phyloP scores from a whole-genome alignment of 1,284 basidiomycete genomes.

The Leccinum angustisporum region DNA sequence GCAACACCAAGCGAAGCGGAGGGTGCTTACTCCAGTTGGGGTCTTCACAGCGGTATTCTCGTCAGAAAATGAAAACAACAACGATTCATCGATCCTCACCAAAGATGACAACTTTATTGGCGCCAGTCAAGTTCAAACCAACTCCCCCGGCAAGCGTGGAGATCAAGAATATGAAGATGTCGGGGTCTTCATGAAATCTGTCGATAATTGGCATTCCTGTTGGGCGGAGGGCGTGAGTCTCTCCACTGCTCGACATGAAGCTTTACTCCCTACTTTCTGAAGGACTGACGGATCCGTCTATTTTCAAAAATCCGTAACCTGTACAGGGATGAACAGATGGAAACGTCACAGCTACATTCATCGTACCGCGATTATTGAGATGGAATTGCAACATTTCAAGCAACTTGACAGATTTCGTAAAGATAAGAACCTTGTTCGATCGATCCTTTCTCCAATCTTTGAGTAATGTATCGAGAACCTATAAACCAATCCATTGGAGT shows the following conservation, averaged over 20 bases:
- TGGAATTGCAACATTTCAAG: constrained; percentile 78
- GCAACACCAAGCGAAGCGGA: neutral
- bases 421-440: constrained; percentile 79
- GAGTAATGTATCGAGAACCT: constrained; percentile 70
- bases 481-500: neutral
- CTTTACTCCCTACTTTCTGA: constrained; percentile 51
- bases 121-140: constrained; percentile 71
- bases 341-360: neutral
- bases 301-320: constrained; percentile 66
- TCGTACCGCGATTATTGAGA: constrained; percentile 52
- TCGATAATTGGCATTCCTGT: constrained; percentile 83
- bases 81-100: constrained; percentile 44
- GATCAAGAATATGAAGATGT: constrained; percentile 76
- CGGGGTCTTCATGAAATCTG: constrained; percentile 72
- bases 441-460: constrained; percentile 61
- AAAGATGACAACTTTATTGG: constrained; percentile 86
- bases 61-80: neutral
- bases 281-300: constrained; percentile 73
- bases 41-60: constrained; percentile 45
- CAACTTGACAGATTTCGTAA: constrained; percentile 83
- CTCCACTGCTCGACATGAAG: neutral
- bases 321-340: constrained; percentile 1
- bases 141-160: constrained; percentile 79
- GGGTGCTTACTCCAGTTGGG: constrained; percentile 81
- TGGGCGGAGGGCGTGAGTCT: constrained; percentile 12